Evolutionary conservation across 345 rosid genomes (phyloP).

Genomic region (Eucalyptus pauciflora): DNA sequence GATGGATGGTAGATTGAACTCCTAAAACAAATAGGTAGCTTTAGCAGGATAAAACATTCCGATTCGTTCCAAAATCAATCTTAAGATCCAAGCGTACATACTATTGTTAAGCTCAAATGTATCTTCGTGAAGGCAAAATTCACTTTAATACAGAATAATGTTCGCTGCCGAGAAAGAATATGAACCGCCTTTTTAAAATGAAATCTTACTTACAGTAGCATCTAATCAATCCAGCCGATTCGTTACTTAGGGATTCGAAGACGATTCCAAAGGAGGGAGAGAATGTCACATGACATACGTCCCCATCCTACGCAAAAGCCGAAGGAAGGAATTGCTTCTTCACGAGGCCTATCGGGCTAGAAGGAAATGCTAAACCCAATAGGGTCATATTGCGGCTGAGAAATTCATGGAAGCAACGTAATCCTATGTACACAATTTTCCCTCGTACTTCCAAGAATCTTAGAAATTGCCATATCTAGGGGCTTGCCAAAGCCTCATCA

Average conservation of each 20-base stretch:
- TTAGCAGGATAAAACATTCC: neutral
- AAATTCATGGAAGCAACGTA: slow-evolving; percentile 31
- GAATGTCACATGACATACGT: neutral
- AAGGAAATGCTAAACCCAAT: slow-evolving; percentile 42
- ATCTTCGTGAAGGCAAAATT: neutral
- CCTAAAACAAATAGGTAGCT: neutral
- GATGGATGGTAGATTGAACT: neutral
- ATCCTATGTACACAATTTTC: neutral
- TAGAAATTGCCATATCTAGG: slow-evolving; percentile 7
- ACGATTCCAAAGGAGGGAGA: neutral
- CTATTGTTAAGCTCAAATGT: neutral
- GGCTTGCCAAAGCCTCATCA: neutral
- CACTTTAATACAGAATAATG: neutral
- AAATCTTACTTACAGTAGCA: neutral
- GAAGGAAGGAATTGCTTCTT: slow-evolving; percentile 70
- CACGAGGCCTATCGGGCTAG: slow-evolving; percentile 12
- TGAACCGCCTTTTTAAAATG: neutral
- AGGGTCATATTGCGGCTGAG: slow-evolving; percentile 35
- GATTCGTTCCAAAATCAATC: neutral
- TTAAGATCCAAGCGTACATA: neutral
- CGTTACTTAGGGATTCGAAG: neutral
- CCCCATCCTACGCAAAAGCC: neutral
- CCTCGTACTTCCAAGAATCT: slow-evolving; percentile 1
- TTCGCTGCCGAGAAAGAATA: neutral
- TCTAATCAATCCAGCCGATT: neutral